Evolutionary conservation across 1,284 basidiomycete species (phyloP), one percentile per base, ranked within the genome.

Genomic region (Malassezia psittaci): DNA sequence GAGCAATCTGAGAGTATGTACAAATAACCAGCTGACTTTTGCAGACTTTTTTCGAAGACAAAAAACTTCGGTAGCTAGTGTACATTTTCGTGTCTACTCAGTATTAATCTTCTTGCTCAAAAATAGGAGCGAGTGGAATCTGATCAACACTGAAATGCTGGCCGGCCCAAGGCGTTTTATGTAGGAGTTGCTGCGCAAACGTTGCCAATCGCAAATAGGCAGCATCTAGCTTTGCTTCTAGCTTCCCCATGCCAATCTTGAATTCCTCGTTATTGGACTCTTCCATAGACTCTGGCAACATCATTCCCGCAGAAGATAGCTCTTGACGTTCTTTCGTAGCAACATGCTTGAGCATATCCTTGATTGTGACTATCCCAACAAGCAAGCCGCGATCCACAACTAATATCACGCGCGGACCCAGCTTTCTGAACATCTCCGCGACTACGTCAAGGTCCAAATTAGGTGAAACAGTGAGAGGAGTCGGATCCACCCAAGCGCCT

Each of bases 371-470:
- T 13, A 99, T 79, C 0, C 93, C 93, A 0, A 81, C 82, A 3
- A 99, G 79, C 39, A 79, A 77, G 11, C 93, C 93, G 21, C 63
- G 62, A 54, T 87, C 83, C 69, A 90, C 86, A 0, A 98, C 89
- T 5, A 98, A 81, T 57, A 98, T 90, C 13, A 94, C 88, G 15
- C 91, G 84, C 0, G 94, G 94, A 0, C 72, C 72, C 47, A 74
- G 57, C 47, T 70, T 68, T 88, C 94, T 68, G 41, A 60, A 74
- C 57, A 74, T 59, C 34, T 74, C 69, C 85, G 96, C 89, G 11
- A 93, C 90, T 53, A 96, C 91, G 76, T 98, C 93, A 39, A 98
- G 79, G 1, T 90, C 89, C 59, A 96, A 82, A 63, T 87, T 86
- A 1, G 90, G 86, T n/a, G 88, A 86, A 2, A 96, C 91, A 0